Conservation (phyloP, 768 basidiomycete species). For the Kwoniella newhampshirensis region DNA sequence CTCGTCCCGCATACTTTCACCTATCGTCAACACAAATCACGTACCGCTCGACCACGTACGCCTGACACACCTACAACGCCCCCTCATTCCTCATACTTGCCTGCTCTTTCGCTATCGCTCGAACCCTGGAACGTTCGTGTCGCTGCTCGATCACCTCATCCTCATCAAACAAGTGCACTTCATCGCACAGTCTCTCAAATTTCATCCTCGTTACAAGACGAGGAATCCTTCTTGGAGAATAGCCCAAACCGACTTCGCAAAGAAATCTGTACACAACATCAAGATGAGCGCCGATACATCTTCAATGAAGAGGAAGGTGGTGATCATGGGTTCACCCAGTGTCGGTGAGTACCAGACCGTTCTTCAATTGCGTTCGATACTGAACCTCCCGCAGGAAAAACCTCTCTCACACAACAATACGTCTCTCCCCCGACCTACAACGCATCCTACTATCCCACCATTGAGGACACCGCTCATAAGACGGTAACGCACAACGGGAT, state of each 20-base stretch:
- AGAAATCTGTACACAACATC: conserved; percentile 5
- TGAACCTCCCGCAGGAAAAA: conserved; percentile 70
- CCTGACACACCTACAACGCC: conserved; percentile 16
- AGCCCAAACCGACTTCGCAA: neutral
- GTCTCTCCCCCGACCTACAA: conserved; percentile 82
- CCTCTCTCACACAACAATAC: conserved; percentile 87
- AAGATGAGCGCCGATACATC: conserved; percentile 5
- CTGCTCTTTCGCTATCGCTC: conserved; percentile 10
- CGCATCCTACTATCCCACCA: conserved; percentile 93
- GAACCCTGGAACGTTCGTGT: conserved; percentile 16
- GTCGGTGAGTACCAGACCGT: conserved; percentile 44
- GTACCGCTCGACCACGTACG: conserved; percentile 17
- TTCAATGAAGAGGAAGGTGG: conserved; percentile 49
- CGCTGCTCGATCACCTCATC: conserved; percentile 11
- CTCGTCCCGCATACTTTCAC: conserved; percentile 14
- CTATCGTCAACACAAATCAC: conserved; percentile 17
- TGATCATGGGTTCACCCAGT: conserved; percentile 53
- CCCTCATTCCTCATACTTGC: conserved; percentile 19
- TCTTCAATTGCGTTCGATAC: conserved; percentile 3
- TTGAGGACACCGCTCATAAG: conserved; percentile 84
- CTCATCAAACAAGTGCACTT: too few relatives aligned
- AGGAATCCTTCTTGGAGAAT: conserved; percentile 10
- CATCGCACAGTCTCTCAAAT: neutral
- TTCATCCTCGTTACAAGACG: conserved; percentile 7
- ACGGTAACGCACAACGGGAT: conserved; percentile 80